Percentiles rank a stretch among this genome's conserved stretches.
Conservation (phyloP, 768 basidiomycete genomes). For the Asterophora parasitica region DNA sequence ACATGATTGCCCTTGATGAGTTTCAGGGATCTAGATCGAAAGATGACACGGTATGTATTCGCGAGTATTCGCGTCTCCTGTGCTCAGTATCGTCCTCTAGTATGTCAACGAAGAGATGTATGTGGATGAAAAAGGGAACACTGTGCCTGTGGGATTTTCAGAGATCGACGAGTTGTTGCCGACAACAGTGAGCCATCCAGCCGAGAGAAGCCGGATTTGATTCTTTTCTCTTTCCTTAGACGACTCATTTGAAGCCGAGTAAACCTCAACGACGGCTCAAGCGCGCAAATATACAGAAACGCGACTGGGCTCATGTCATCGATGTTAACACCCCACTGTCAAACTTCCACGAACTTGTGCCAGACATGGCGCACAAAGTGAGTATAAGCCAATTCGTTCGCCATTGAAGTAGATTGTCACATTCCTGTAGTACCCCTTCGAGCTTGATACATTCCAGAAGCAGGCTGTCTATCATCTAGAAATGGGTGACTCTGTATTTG, state of each 20-base stretch:
- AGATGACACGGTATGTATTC: slow-evolving; percentile 16
- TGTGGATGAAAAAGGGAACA: slow-evolving; percentile 13
- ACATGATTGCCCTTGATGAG: slow-evolving; percentile 30
- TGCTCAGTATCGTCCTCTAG: background rate
- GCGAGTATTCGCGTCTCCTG: background rate
- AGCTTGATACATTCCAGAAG: slow-evolving; percentile 97
- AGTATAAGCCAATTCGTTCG: background rate
- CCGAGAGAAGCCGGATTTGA: background rate
- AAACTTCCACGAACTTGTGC: slow-evolving; percentile 90
- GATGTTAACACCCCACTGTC: slow-evolving; percentile 86
- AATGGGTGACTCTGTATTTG: slow-evolving; percentile 96
- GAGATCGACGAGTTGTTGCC: slow-evolving; percentile 84
- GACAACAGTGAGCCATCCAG: slow-evolving; percentile 34
- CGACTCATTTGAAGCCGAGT: slow-evolving; percentile 53
- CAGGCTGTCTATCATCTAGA: slow-evolving; percentile 98
- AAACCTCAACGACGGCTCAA: slow-evolving; percentile 37
- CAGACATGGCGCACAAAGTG: slow-evolving; percentile 94
- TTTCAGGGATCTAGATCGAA: slow-evolving; percentile 4
- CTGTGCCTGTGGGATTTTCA: slow-evolving; percentile 20
- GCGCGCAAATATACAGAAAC: slow-evolving; percentile 58
- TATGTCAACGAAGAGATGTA: slow-evolving; percentile 4
- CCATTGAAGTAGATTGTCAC: background rate
- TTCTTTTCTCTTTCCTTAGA: slow-evolving; percentile 29
- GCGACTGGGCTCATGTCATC: slow-evolving; percentile 97
- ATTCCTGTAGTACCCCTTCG: slow-evolving; percentile 84